Percentiles rank a stretch among this genome's conserved stretches.
These are phyloP conservation scores for Boletus speciosus DNA, from an alignment of 768 basidiomycete species.

Conservation along the genomic window DNA sequence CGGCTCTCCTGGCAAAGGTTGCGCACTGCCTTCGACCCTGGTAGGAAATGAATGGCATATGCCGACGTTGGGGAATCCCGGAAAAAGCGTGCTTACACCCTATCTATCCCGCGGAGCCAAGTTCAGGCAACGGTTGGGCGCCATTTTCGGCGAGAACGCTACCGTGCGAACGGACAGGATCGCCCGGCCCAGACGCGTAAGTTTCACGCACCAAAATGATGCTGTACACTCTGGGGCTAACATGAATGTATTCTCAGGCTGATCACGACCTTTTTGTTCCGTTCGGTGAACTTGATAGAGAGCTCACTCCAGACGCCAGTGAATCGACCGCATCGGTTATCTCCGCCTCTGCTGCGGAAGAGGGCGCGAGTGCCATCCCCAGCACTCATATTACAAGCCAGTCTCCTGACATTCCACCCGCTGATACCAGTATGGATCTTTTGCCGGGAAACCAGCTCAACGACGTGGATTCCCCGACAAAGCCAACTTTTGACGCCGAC, in stretches of 20 bases:
- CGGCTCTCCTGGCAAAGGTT: background rate
- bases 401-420: constrained; percentile 9
- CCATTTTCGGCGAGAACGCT: constrained; percentile 17
- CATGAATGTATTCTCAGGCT: constrained; percentile 5
- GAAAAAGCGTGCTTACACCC: background rate
- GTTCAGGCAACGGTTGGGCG: constrained; percentile 20
- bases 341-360: constrained; percentile 4
- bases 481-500: background rate
- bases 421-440: background rate
- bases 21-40: too few species aligned
- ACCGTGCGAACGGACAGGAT: constrained; percentile 22
- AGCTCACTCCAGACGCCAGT: background rate
- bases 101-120: constrained; percentile 18
- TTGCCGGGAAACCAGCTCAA: background rate
- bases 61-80: background rate
- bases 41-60: background rate
- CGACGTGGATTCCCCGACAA: background rate
- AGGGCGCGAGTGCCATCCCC: background rate
- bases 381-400: constrained; percentile 21
- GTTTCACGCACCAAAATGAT: background rate
- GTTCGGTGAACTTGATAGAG: constrained; percentile 8
- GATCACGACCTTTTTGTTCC: constrained; percentile 6
- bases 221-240: background rate
- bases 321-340: constrained; percentile 1
- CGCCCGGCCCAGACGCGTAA: constrained; percentile 22